Conservation (phyloP, 441 rosid species). For the Gossypium davidsonii region DNA sequence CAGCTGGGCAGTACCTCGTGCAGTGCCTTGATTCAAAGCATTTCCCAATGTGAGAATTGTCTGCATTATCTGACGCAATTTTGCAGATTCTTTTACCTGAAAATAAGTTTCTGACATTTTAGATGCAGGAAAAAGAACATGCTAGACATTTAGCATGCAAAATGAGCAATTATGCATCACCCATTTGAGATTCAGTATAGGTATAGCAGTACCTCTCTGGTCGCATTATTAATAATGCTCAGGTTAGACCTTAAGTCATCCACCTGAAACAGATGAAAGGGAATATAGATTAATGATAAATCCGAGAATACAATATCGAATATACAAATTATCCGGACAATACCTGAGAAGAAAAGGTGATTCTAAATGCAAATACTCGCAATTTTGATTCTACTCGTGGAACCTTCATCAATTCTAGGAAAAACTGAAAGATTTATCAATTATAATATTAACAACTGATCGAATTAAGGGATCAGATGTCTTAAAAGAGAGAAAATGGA, state of each 20-base stretch:
- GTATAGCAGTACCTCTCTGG: constrained; percentile 60
- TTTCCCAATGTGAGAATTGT: constrained; percentile 89
- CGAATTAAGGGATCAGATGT: constrained; percentile 15
- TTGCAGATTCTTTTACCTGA: constrained; percentile 86
- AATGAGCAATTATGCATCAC: constrained; percentile 10
- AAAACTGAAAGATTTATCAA: constrained; percentile 54
- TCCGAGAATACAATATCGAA: constrained; percentile 7
- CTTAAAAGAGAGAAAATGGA: constrained; percentile 19
- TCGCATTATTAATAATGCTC: constrained; percentile 58
- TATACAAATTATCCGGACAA: constrained; percentile 12
- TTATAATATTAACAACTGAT: constrained; percentile 19
- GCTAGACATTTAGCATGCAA: constrained; percentile 20
- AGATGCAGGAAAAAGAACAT: constrained; percentile 24
- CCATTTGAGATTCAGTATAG: not conserved
- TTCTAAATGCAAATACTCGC: constrained; percentile 88
- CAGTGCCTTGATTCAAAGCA: constrained; percentile 98
- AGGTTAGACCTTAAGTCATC: constrained; percentile 71
- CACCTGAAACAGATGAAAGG: constrained; percentile 42
- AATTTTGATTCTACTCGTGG: constrained; percentile 94
- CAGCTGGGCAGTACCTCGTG: constrained; percentile 52
- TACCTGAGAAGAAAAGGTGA: constrained; percentile 89
- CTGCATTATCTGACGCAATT: constrained; percentile 96
- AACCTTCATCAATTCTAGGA: constrained; percentile 87
- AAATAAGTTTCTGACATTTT: constrained; percentile 17
- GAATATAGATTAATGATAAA: constrained; percentile 10